Base-by-base conservation (phyloP, 2,329 filamentous ascomycete species). In the Botrytis paeoniae region DNA sequence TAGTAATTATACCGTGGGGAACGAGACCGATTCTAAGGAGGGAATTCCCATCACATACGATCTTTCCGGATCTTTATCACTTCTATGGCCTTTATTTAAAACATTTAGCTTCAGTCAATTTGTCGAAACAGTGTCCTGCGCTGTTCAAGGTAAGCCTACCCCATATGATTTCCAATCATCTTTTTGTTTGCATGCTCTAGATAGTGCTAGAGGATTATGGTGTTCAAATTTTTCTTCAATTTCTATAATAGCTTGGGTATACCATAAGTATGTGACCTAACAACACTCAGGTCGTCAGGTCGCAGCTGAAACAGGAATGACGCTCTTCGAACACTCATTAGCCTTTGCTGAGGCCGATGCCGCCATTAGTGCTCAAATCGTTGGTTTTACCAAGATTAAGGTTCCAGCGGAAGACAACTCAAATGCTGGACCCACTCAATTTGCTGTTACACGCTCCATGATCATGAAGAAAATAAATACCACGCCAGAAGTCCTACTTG, bases 291-390 rank as follows among this genome's bases (percentile, higher is more conserved):
- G 70, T 72, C 89, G 92, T 3, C 88, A 89, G 3, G 88, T 93
- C 0, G 89, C 92, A 75, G 92, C 93, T 0, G 96, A 98, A 83
- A 97, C 94, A 1, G 95, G 94, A 29, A 97, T 98, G 93, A 97
- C 95, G 0, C 88, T 98, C 3, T 97, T 98, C 79, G 96, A 99
- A 81, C 95, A 98, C 80, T 98, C 95, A 0, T 86, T 99, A 14
- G 95, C 95, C 3, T 99, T 98, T 83, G 94, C 95, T 18, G 96
- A 99, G 82, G 95, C 95, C 14, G 96, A 99, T 81, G 92, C 93
- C 43, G 92, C 95, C 76, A 91, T 98, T 63, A 91, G 91, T 78
- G 93, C 91, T 76, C 92, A 94, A 69, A 87, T 97, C 22, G 91
- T 62, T 82, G 79, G 78, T 14, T 77, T 71, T 25, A 78, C 75